Base-by-base conservation (phyloP, 2,329 filamentous ascomycete genomes). In the Colletotrichum gigasporum region DNA sequence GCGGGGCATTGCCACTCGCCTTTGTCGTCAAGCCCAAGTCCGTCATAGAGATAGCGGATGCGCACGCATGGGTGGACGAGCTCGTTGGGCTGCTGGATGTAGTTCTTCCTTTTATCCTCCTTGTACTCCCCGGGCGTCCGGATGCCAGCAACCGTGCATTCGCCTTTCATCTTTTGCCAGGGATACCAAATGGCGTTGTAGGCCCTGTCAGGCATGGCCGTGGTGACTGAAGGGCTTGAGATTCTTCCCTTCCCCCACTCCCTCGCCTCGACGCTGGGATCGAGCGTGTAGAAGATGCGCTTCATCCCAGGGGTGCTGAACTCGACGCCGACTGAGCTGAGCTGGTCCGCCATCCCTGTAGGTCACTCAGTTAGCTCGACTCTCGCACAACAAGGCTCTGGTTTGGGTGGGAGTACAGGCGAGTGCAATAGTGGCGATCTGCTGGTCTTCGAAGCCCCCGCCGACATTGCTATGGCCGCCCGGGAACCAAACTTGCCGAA, bases 381-480 rank as follows among this genome's bases (percentile, higher is more conserved):
- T 39, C 10, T 14, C n/a, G 6, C n/a, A n/a, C n/a, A n/a, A n/a
- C n/a, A 11, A 7, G 1, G 3, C 1, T 14, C 1, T 2, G 5
- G 11, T 20, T 4, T 9, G 12, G 42, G 12, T 16, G 10, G 3
- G 11, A 11, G 10, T 51, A 68, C 70, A 72, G 8, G 69, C 69
- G 9, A 72, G 54, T 1, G 70, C 56, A 6, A 72, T 71, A 9
- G 63, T 70, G 30, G 69, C 69, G 2, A 71, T 69, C 37, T 71
- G 69, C 34, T 70, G 66, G 9, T 72, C 69, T 5, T 66, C 42
- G 82, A 84, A 87, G 1, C 86, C 87, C 22, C 86, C 87, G 6
- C 86, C 86, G 50, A 88, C 86, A 65, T 88, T 86, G 11, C 83
- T 85, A 70, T 90, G 87, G 55, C 81, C 82, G 11, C 87, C 87